A percentile compares a stretch with the other conserved stretches of the same genome.
Evolutionary conservation across 805 yeast genomes (phyloP).

Genomic region (Groenewaldozyma tartarivorans): DNA sequence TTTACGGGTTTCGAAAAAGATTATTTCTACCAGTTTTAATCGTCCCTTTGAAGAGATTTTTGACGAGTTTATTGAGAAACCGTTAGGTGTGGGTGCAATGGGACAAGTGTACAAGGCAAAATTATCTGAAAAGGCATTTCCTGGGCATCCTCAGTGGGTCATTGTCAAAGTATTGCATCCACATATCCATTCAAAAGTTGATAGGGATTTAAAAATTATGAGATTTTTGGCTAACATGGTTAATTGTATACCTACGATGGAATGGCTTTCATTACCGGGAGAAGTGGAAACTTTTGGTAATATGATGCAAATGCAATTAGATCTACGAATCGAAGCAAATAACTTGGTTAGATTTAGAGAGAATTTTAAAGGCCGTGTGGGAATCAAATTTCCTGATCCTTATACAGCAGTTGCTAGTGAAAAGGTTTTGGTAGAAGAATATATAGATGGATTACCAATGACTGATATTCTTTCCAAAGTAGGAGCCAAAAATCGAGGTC

Average conservation of each 20-base stretch:
- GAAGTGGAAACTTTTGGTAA: conserved; percentile 84
- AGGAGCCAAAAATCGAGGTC: conserved; percentile 14
- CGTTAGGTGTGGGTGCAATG: conserved; percentile 96
- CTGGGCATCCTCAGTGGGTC: conserved; percentile 20
- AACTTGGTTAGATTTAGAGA: conserved; percentile 64
- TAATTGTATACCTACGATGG: conserved; percentile 83
- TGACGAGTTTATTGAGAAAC: conserved; percentile 62
- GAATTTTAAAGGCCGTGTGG: conserved; percentile 49
- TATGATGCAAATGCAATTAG: conserved; percentile 83
- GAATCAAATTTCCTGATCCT: conserved; percentile 75
- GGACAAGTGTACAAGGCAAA: conserved; percentile 88
- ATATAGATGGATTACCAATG: conserved; percentile 76
- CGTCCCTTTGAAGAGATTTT: conserved; percentile 66
- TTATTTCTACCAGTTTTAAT: conserved; percentile 49
- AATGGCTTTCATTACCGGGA: conserved; percentile 91
- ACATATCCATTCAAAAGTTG: conserved; percentile 56
- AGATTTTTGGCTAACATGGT: conserved; percentile 61
- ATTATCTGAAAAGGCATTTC: conserved; percentile 17
- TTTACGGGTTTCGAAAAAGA: conserved; percentile 46
- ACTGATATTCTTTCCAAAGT: conserved; percentile 43
- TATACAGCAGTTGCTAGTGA: conserved; percentile 55
- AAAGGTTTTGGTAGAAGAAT: conserved; percentile 76
- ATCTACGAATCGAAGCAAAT: conserved; percentile 79
- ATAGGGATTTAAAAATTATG: conserved; percentile 81
- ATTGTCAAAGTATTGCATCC: conserved; percentile 93